Evolutionary conservation across 1,139 yeast genomes (phyloP).

Genomic region (Pichia sp.): DNA sequence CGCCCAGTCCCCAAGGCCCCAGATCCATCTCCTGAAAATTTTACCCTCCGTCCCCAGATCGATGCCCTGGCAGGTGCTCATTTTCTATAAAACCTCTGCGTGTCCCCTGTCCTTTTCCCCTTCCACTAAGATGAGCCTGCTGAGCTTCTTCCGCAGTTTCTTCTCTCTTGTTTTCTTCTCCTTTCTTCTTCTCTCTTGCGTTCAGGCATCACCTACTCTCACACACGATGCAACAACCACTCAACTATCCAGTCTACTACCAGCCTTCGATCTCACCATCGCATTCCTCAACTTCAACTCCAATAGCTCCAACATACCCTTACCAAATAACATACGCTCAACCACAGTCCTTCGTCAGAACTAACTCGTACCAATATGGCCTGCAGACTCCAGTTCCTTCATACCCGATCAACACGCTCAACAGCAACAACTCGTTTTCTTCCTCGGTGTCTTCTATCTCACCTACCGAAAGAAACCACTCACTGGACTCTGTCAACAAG

Average conservation of each 20-base stretch:
- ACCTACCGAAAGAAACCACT: neutral
- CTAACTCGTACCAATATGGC: neutral
- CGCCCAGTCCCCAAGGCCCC: too few relatives aligned
- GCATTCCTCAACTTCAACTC: neutral
- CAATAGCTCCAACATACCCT: neutral
- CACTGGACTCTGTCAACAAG: too few relatives aligned
- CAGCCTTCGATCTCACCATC: neutral
- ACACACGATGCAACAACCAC: neutral
- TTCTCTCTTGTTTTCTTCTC: too few relatives aligned
- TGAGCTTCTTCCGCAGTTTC: too few relatives aligned
- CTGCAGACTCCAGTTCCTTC: neutral
- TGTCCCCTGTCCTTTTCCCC: too few relatives aligned
- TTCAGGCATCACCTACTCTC: too few relatives aligned
- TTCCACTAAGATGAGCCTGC: too few relatives aligned
- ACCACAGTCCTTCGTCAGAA: neutral
- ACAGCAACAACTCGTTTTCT: neutral
- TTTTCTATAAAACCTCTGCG: too few relatives aligned
- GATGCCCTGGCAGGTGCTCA: too few relatives aligned
- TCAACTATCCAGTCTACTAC: neutral
- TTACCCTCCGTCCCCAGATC: too few relatives aligned
- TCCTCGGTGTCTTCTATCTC: neutral
- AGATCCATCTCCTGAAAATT: too few relatives aligned
- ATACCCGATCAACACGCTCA: neutral
- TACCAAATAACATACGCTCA: neutral
- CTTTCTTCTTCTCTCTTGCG: too few relatives aligned